A percentile compares a stretch with the other conserved stretches of the same genome.
Evolutionary conservation across 2,329 filamentous ascomycete genomes (phyloP).

Genomic region (Cadophora luteo-olivacea): DNA sequence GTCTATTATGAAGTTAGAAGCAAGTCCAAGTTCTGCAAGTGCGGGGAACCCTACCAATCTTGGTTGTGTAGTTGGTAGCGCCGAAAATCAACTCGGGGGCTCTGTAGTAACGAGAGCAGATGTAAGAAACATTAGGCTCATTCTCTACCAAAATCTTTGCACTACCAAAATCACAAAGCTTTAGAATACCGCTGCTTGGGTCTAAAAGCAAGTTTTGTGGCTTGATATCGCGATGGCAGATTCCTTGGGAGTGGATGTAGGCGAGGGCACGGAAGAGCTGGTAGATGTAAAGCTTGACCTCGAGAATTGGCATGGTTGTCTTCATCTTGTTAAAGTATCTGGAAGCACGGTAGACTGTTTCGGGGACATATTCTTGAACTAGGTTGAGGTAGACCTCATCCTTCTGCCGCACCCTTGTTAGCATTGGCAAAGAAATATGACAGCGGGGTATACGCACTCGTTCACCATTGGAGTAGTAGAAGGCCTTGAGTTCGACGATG

Average conservation of each 20-base stretch:
- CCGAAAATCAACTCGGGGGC: conserved; percentile 98
- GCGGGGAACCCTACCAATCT: conserved; percentile 78
- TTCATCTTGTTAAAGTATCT: conserved; percentile 99
- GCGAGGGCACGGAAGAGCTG: conserved; percentile 97
- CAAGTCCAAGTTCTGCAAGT: conserved; percentile 19
- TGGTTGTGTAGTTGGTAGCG: conserved; percentile 98
- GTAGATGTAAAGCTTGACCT: conserved; percentile 99
- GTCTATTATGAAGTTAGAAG: conserved; percentile 61
- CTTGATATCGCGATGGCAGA: conserved; percentile 99
- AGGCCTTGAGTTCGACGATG: conserved; percentile 98
- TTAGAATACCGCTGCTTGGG: conserved; percentile 87
- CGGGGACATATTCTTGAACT: conserved; percentile 96
- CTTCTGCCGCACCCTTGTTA: conserved; percentile 63
- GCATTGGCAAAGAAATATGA: conserved; percentile 19
- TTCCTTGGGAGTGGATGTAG: conserved; percentile 99
- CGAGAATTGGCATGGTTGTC: conserved; percentile 98
- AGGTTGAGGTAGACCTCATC: conserved; percentile 99
- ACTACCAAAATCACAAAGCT: conserved; percentile 98
- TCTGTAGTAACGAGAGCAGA: conserved; percentile 98
- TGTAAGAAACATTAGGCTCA: conserved; percentile 99
- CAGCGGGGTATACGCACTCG: conserved; percentile 68
- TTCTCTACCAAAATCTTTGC: conserved; percentile 99
- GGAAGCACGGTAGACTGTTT: conserved; percentile 97
- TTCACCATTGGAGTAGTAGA: conserved; percentile 99
- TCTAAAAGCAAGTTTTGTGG: conserved; percentile 96